Base-by-base conservation (phyloP, 2,329 filamentous ascomycete species). In the Hypoxylon sp. region DNA sequence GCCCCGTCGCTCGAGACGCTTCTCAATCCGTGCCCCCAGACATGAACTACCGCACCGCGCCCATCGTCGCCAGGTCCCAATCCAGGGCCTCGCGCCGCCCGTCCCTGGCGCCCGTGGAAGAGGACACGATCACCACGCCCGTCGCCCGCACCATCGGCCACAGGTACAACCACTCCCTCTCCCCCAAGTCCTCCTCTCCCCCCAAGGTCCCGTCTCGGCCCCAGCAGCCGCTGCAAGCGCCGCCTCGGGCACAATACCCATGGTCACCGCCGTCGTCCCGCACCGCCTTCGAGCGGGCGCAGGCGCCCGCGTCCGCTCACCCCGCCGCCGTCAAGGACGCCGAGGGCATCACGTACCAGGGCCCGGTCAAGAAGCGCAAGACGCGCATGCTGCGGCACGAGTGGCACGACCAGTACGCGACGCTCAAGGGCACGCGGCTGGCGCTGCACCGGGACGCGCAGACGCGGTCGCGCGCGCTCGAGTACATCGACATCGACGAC, bases 301-400 rank as follows among this genome's bases (percentile, higher is more conserved):
- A 84, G 64, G 81, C 79, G 42, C 81, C 78, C 32, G 7, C 6
- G 1, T 53, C 51, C 67, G 65, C 44, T 61, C 70, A 54, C 20
- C 67, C 11, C 56, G 71, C 68, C 36, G 66, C 56, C 71, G 70
- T 77, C 72, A 77, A 77, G 20, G 77, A 79, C 62, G 74, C 77
- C 52, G 80, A 84, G 55, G 87, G 88, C 60, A 80, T 91, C 67
- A 87, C 87, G 32, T 92, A 94, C 78, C 87, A 92, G 51, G 96
- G 96, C 1, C 93, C 90, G 79, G 97, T 99, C 89, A 94, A 93
- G 84, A 97, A 97, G 84, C 92, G 95, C 75, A 93, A 93, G 81
- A 96, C 91, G 32, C 89, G 89, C 74, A 89, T 97, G 83, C 87
- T 97, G 65, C 92, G 93, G 44, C 92, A 97, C 78, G 94, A 97